phyloP scores from a whole-genome alignment of 1,139 yeast species.

The Nematodospora anomalae region DNA sequence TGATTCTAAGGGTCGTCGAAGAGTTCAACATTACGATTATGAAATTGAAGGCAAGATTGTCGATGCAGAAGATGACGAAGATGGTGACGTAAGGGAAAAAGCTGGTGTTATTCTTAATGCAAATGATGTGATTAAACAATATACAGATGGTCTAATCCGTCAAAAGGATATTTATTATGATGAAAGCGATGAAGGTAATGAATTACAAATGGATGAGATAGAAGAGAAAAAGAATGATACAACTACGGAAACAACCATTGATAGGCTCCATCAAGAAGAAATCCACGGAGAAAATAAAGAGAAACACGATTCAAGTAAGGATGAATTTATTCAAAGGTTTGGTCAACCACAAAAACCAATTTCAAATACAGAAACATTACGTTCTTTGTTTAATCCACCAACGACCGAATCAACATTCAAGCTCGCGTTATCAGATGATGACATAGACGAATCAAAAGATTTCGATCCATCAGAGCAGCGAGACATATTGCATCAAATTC shows the following conservation, averaged over 20 bases:
- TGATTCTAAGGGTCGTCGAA: conserved; percentile 48
- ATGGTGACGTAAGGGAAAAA: conserved; percentile 18
- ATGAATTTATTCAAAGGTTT: conserved; percentile 54
- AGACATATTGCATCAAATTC: conserved; percentile 32
- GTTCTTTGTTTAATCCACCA: conserved; percentile 58
- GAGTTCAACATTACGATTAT: conserved; percentile 35
- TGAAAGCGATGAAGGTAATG: conserved; percentile 45
- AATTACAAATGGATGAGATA: conserved; percentile 29
- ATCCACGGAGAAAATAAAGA: background rate
- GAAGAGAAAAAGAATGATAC: conserved; percentile 19
- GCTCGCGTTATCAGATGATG: conserved; percentile 35
- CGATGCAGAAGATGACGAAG: conserved; percentile 22
- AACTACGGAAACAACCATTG: background rate
- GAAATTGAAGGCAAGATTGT: conserved; percentile 34
- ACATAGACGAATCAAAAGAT: conserved; percentile 26
- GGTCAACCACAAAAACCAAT: conserved; percentile 28
- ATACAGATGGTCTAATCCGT: conserved; percentile 19
- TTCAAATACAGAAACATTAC: conserved; percentile 56
- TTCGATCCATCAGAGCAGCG: conserved; percentile 24
- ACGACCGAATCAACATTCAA: conserved; percentile 23
- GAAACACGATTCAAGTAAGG: conserved; percentile 9
- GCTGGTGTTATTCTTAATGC: too few species aligned
- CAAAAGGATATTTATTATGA: conserved; percentile 40
- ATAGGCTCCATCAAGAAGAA: background rate
- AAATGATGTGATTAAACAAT: conserved; percentile 23